phyloP scores from a whole-genome alignment of 148 eudicot species.

The Cornus controversa region DNA sequence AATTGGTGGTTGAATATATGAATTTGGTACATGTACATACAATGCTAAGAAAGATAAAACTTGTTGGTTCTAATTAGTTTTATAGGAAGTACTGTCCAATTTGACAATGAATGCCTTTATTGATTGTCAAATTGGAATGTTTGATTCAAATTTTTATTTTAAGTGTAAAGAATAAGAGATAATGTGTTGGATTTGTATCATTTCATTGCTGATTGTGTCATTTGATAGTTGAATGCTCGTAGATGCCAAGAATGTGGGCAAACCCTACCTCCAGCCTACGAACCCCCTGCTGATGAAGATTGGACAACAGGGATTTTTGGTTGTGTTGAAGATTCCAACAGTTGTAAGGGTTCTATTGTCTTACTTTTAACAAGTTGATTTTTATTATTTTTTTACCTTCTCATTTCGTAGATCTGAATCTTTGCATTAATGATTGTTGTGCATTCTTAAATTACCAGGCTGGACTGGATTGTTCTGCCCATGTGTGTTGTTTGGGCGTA shows the following conservation, averaged over 20 bases:
- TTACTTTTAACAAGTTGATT: background rate
- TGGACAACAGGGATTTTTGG: constrained; percentile 55
- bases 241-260: constrained; percentile 52
- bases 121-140: background rate
- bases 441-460: constrained; percentile 33
- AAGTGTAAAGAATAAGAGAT: background rate
- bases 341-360: constrained; percentile 31
- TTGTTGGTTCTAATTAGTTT: background rate
- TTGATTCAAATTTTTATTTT: background rate
- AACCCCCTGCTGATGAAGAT: constrained; percentile 49
- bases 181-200: background rate
- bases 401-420: background rate
- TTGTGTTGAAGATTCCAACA: constrained; percentile 42
- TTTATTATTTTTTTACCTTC: background rate
- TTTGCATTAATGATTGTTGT: constrained; percentile 1
- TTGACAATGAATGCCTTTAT: no score
- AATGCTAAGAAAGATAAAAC: background rate
- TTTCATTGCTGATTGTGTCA: background rate
- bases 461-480: constrained; percentile 76
- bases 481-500: constrained; percentile 74
- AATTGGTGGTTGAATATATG: background rate
- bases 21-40: background rate
- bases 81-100: background rate
- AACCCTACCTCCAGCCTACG: constrained; percentile 32
- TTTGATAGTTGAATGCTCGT: constrained; percentile 28